Base-by-base conservation (phyloP, 2,329 filamentous ascomycete species). In the Fusarium annulatum region DNA sequence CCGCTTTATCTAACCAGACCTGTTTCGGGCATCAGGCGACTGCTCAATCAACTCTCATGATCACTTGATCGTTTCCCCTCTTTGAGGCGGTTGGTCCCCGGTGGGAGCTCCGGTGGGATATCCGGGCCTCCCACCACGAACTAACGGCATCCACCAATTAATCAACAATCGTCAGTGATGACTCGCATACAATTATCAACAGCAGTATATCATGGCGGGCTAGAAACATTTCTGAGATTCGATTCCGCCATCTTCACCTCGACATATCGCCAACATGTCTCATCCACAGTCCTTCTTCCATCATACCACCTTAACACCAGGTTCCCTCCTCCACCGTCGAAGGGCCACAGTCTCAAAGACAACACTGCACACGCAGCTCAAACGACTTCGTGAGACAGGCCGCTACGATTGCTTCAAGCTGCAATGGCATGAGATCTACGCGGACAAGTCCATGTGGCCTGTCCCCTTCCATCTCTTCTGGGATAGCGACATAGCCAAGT, bases 391-490 rank as follows among this genome's bases (percentile, higher is more conserved):
- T 14, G 81, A 83, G 18, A 90, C 88, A 5, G 88, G 89, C 3
- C 84, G 87, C 33, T 89, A 89, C 70, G 85, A 89, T 72, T 88
- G 87, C 49, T 91, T 91, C 80, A 86, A 87, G 72, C 79, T 91
- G 23, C 68, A 86, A 78, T 90, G 88, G 87, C 86, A 90, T 71
- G 82, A 85, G 0, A 82, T 82, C 4, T 91, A 91, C 75, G 83
- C 82, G 19, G 85, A 89, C 53, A 79, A 83, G 57, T 84, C 84
- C 2, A 74, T 74, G 69, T 90, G 87, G 86, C 89, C 89, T 1
- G 84, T 90, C 2, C 88, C 88, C 0, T 86, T 88, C 28, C 87
- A 89, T 71, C 79, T 92, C 83, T 91, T 91, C 76, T 91, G 89
- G 88, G 89, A 91, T 73, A 84, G 82, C 72, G 65, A 68, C 4